phyloP scores from a whole-genome alignment of 495 filamentous ascomycete species.

The Trichocladium uniseriatum region DNA sequence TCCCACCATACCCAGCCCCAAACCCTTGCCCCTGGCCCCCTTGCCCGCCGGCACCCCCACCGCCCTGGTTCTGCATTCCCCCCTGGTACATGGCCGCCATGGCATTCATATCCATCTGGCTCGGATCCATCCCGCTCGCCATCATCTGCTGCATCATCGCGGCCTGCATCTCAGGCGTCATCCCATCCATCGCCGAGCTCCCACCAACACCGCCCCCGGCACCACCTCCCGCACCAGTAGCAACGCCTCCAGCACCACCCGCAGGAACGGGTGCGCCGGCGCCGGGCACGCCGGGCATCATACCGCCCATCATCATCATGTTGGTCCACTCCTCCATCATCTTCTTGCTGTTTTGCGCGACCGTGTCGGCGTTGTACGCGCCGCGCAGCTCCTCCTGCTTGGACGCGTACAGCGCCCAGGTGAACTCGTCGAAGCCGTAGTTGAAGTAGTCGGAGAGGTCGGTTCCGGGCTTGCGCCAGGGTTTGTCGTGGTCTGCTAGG shows the following conservation, averaged over 20 bases:
- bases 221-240: constrained; percentile 2
- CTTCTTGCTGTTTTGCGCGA: constrained; percentile 65
- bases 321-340: constrained; percentile 83
- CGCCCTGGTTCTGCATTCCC: constrained; percentile 8
- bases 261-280: constrained; percentile 24
- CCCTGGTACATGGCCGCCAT: constrained; percentile 45
- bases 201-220: not conserved
- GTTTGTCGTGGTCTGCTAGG: constrained; percentile 78
- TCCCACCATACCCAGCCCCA: constrained; percentile 40
- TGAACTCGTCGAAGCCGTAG: constrained; percentile 99
- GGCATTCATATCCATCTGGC: constrained; percentile 48
- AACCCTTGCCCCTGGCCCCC: constrained; percentile 37
- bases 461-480: constrained; percentile 91
- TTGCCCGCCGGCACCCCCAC: constrained; percentile 29
- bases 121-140: constrained; percentile 69
- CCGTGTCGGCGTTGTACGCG: constrained; percentile 49
- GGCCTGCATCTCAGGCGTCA: constrained; percentile 69
- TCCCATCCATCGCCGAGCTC: constrained; percentile 54
- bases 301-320: constrained; percentile 72
- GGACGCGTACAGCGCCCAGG: constrained; percentile 88
- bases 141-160: constrained; percentile 83
- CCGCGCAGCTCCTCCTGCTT: constrained; percentile 73
- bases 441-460: constrained; percentile 98
- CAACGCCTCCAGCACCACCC: constrained; percentile 1
- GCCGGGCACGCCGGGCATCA: constrained; percentile 37